Conservation (phyloP, 106 monocot genomes). For the Cymbidium sinense region DNA sequence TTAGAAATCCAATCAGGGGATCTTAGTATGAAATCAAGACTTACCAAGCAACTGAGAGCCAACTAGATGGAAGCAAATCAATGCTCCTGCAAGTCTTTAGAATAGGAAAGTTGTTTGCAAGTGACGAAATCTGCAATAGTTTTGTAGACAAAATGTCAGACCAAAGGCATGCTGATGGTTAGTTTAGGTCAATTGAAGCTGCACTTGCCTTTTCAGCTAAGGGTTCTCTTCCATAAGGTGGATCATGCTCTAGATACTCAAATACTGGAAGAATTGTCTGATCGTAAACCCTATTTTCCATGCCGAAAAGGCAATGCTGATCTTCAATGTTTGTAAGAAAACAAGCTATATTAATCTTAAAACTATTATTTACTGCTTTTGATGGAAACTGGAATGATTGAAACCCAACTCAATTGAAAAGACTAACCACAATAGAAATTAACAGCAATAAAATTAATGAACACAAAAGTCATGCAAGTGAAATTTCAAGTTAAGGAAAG, state of each 20-base stretch:
- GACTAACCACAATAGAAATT: too few relatives aligned
- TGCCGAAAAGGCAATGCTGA: conserved; percentile 7
- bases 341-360: not conserved
- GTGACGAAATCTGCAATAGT: conserved; percentile 51
- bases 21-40: not conserved
- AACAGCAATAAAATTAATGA: too few relatives aligned
- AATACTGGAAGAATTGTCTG: conserved; percentile 14
- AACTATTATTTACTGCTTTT: not conserved
- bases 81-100: conserved; percentile 74
- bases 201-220: conserved; percentile 32
- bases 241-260: conserved; percentile 28
- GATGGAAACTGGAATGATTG: not conserved
- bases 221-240: conserved; percentile 37
- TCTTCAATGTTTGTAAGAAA: not conserved
- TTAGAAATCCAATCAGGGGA: not conserved
- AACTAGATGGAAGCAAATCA: conserved; percentile 80
- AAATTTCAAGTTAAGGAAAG: too few relatives aligned
- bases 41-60: conserved; percentile 96
- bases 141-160: not conserved
- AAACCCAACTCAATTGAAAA: too few relatives aligned
- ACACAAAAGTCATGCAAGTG: too few relatives aligned
- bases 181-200: not conserved
- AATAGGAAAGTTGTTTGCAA: conserved; percentile 64
- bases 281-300: conserved; percentile 9
- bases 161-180: not conserved